These are phyloP conservation scores for Gamsiella multidivaricata DNA, from an alignment of 192 early-diverging fungal genomes.

Conservation along the genomic window DNA sequence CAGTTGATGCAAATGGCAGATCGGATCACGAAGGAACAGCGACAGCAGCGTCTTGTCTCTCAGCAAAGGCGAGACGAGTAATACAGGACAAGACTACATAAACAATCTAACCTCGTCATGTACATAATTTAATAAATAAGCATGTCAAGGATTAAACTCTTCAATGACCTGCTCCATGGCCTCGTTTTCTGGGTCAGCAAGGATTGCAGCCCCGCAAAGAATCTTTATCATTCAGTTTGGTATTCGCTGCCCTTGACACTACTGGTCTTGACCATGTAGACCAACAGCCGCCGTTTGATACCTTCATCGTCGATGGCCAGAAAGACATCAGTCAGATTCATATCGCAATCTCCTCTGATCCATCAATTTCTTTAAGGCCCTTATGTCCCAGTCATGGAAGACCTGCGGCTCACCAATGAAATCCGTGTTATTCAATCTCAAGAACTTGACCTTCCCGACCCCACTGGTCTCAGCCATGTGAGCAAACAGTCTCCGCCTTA, in stretches of 20 bases:
- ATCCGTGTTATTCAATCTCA: constrained; percentile 2
- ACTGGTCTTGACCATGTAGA: no score
- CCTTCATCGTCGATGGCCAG: no score
- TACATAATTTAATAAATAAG: no score
- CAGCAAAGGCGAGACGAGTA: neutral
- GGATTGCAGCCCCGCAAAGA: no score
- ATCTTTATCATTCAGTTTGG: no score
- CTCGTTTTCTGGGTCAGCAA: no score
- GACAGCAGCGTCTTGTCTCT: constrained; percentile 2
- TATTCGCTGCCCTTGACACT: no score
- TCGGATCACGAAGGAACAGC: constrained; percentile 28
- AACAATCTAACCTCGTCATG: neutral
- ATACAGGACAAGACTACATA: neutral
- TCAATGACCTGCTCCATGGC: no score
- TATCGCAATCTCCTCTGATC: no score
- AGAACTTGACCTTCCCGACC: neutral
- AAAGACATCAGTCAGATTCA: no score
- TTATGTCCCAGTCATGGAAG: neutral
- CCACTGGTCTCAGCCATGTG: constrained; percentile 9
- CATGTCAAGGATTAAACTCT: no score
- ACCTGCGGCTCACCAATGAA: constrained; percentile 2
- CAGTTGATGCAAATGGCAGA: constrained; percentile 49
- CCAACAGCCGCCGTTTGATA: no score
- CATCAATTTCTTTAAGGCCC: neutral
- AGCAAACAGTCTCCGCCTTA: neutral